These are phyloP conservation scores for Fusarium haematococcum DNA, from an alignment of 2,329 filamentous ascomycete species.

Conservation along the genomic window DNA sequence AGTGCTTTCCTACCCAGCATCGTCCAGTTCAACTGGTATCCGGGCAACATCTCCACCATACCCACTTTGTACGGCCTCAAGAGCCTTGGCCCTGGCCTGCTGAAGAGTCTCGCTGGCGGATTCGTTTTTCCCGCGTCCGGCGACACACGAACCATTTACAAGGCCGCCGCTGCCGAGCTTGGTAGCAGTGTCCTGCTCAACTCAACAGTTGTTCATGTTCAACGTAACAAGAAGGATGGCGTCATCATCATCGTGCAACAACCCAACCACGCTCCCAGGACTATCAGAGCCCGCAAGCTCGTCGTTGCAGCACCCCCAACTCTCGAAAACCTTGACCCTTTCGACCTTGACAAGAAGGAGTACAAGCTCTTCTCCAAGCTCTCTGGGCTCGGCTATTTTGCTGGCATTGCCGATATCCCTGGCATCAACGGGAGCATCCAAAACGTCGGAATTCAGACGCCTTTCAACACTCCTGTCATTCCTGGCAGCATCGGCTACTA, in stretches of 20 bases:
- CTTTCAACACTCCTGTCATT: not conserved
- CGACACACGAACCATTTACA: slow-evolving; percentile 23
- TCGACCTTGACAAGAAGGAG: slow-evolving; percentile 16
- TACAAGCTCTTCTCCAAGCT: slow-evolving; percentile 28
- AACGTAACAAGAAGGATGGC: not conserved
- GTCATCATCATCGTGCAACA: slow-evolving; percentile 13
- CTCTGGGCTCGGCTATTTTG: slow-evolving; percentile 18
- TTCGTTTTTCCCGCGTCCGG: slow-evolving; percentile 25
- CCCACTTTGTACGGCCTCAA: slow-evolving; percentile 36
- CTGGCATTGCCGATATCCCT: slow-evolving; percentile 19
- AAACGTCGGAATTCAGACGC: slow-evolving; percentile 24
- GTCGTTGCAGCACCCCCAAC: slow-evolving; percentile 34
- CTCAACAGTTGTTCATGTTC: slow-evolving; percentile 12
- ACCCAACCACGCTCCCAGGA: not conserved
- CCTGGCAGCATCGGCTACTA: slow-evolving; percentile 21
- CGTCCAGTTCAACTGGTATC: slow-evolving; percentile 33
- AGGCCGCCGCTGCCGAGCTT: slow-evolving; percentile 15
- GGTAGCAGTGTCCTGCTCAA: slow-evolving; percentile 10
- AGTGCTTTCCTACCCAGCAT: slow-evolving; percentile 22
- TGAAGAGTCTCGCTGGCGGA: slow-evolving; percentile 7
- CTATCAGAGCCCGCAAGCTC: slow-evolving; percentile 29
- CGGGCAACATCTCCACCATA: slow-evolving; percentile 26
- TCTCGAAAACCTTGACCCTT: slow-evolving; percentile 10
- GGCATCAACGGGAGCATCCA: slow-evolving; percentile 12
- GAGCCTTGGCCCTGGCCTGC: slow-evolving; percentile 26